Percentiles rank a stretch among this genome's conserved stretches.
phyloP scores from a whole-genome alignment of 179 eudicot genomes.

The Drosera spatulata region DNA sequence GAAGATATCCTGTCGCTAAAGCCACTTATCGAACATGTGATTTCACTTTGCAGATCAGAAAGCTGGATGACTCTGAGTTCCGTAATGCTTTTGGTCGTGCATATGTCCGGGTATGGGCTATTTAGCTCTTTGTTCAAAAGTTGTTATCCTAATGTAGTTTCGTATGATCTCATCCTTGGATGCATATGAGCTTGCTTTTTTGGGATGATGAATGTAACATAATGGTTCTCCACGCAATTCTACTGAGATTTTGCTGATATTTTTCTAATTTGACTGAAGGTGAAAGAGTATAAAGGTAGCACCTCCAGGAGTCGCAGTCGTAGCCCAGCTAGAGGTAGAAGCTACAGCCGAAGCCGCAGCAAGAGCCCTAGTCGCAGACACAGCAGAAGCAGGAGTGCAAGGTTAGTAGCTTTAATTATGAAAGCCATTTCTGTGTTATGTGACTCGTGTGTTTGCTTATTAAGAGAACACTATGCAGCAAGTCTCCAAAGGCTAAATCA shows the following conservation, averaged over 20 bases:
- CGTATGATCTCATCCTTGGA: neutral
- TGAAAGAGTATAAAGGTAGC: conserved; percentile 65
- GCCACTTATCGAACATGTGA: neutral
- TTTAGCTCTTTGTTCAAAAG: neutral
- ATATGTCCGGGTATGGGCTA: conserved; percentile 50
- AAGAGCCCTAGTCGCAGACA: conserved; percentile 29
- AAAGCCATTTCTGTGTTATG: neutral
- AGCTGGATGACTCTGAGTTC: conserved; percentile 58
- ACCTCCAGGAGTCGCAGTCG: conserved; percentile 35
- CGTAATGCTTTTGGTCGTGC: conserved; percentile 67
- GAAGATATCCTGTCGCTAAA: too few relatives aligned
- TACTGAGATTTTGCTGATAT: neutral
- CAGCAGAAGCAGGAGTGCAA: conserved; percentile 62
- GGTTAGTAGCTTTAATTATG: conserved; percentile 25
- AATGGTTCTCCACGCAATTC: neutral
- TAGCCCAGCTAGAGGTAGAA: conserved; percentile 54
- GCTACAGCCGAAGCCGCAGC: conserved; percentile 33
- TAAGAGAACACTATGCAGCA: conserved; percentile 23
- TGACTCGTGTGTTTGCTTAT: neutral
- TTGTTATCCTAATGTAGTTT: neutral
- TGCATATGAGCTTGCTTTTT: neutral
- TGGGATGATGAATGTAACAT: neutral
- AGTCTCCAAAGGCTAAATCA: conserved; percentile 40
- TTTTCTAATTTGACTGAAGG: conserved; percentile 28
- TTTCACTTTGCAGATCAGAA: conserved; percentile 31